Base-by-base conservation (phyloP, 441 rosid genomes). In the Kokia cookei region DNA sequence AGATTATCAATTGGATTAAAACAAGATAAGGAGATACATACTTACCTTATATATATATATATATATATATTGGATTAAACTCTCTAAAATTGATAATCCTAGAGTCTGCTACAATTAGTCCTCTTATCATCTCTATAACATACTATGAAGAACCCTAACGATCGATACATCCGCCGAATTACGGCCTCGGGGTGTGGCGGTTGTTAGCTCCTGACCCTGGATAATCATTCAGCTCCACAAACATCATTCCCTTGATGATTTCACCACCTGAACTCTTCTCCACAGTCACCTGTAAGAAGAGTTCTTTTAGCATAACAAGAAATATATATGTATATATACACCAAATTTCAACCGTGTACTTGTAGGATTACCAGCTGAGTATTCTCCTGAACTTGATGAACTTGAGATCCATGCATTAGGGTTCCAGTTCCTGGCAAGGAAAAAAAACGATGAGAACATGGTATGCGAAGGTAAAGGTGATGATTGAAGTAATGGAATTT, bases 161-260 rank as follows among this genome's bases (percentile, higher is more conserved):
- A 47, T 82, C 87, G 24, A 47, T 59, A 66, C 91, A 85, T 80
- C 84, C 77, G 32, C 82, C 81, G 5, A 71, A 65, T 74, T 80
- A 78, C 53, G 89, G 83, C 75, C 82, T 80, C 22, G 97, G 97
- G 19, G 92, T 91, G 84, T 91, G 97, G 48, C 95, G 95, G 74
- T 91, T 81, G 72, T 93, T 93, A 40, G 98, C 92, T 7, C 97
- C 98, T 4, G 97, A 83, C 40, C 98, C 95, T 6, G 93, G 95
- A 78, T 91, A 91, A 79, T 93, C 98, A 15, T 89, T 85, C 58
- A 89, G 73, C 82, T 90, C 83, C 73, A 83, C 76, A 10, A 22
- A 76, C 86, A 81, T 75, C 85, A 86, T 87, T 45, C 73, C 68
- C 45, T 66, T 35, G 12, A 60, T 24, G 3, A 15, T 57, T 58